Base-by-base conservation (phyloP, 78 protist genomes). In the Capsaspora owczarzaki region DNA sequence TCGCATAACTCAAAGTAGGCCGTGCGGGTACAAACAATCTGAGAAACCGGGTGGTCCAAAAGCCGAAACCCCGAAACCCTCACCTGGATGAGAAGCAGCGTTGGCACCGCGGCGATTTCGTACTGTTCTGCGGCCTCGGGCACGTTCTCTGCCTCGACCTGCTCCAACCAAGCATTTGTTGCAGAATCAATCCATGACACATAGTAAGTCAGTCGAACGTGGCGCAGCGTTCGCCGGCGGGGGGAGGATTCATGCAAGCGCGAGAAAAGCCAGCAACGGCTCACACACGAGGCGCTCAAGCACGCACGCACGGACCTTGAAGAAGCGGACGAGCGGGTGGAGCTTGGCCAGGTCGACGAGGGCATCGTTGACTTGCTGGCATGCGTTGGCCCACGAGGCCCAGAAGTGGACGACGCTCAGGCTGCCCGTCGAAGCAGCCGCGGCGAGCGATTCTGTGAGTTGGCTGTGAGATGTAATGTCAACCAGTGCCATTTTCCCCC, bases 341-440 rank as follows among this genome's bases (percentile, higher is more conserved):
- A 79, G 82, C 33, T 38, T 43, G 5, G 89, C 86, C 20, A 90
- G 83, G 61, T 82, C 87, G 44, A 63, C 87, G 66, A 92, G 74
- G 27, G 88, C 90, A 10, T 16, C 80, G 61, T 83, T 71, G 84
- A 92, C 72, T 37, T 91, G 89, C 42, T 31, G 27, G 74, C 89
- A 88, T 47, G 89, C 92, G 56, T 71, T 80, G 16, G 82, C 61
- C 96, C 96, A 92, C 40, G 61, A 82, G 33, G 96, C 96, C 91
- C 91, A 83, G 49, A 90, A 90, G 61, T 79, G 70, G 29, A 81
- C 71, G 27, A 89, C 89, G 40, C 86, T 63, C 31, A 74, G 81
- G 0, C 35, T 29, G 29, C 66, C 66, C 35, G 25, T 16, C 29
- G 66, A 25, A 6, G 66, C 66, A n/a, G n/a, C n/a, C n/a, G n/a